Base-by-base conservation (phyloP, 2,329 filamentous ascomycete genomes). In the Simplicillium sp. region DNA sequence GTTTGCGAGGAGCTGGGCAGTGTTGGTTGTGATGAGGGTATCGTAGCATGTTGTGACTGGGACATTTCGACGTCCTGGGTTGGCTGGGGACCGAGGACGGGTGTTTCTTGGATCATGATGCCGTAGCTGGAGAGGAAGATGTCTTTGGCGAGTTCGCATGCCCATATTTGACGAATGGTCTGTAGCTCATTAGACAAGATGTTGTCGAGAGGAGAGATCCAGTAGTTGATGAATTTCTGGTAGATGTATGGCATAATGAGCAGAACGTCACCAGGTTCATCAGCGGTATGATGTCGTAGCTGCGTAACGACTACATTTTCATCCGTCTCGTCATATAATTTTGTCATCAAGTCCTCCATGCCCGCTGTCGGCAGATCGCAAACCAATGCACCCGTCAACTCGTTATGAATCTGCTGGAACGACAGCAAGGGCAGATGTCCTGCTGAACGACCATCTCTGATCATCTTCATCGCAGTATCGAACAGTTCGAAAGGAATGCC, bases 121-220 rank as follows among this genome's bases (percentile, higher is more conserved):
- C 58, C 61, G 29, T 57, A 56, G 14, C 54, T 59, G 3, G 60
- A 54, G 7, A 64, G 44, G 40, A 62, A 61, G 16, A 55, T 45
- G 12, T 62, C 58, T 29, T 51, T 54, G 3, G 60, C 60, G 14
- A 62, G 20, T 32, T 60, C 58, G 7, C 50, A 44, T 8, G 62
- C 43, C 56, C 58, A 61, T 2, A 45, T 41, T 42, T 44, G 46
- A 25, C 56, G 48, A 11, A 44, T 28, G 11, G 44, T 44, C 25
- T 56, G 52, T 15, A 54, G 46, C 14, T 55, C 42, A 13, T 50
- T 42, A 11, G 54, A 44, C 2, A 61, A 11, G 9, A 40, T 48
- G 8, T 46, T 49, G 14, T 49, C 50, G 2, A 52, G 28, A 2
- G 52, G 49, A 11, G 55, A 48, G 7, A 64, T 44, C 61, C 61